These are phyloP conservation scores for Fraxinus sp. DNA, from an alignment of 305 asterid genomes.

Conservation along the genomic window DNA sequence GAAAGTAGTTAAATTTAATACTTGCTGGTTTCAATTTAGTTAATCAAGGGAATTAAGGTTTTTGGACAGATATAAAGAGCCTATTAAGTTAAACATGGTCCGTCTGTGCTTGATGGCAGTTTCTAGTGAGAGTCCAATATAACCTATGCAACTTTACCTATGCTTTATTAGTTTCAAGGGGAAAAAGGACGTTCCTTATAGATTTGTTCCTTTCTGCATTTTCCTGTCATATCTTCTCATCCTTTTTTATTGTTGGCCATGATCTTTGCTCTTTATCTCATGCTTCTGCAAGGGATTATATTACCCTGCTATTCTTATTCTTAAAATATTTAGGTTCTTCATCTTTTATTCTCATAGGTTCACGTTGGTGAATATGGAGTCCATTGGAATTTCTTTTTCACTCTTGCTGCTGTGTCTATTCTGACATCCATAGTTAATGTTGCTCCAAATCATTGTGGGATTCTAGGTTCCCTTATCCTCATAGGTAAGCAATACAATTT, in stretches of 20 bases:
- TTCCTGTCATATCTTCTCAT: neutral
- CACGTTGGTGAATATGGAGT: conserved; percentile 96
- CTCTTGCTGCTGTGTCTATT: conserved; percentile 85
- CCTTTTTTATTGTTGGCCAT: neutral
- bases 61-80: neutral
- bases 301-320: neutral
- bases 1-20: neutral
- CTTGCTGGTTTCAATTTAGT: neutral
- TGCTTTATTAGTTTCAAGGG: neutral
- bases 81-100: neutral
- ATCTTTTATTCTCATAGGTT: conserved; percentile 47
- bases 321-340: conserved; percentile 9
- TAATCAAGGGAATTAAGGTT: neutral
- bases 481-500: conserved; percentile 46
- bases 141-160: neutral
- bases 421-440: conserved; percentile 61
- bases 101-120: neutral
- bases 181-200: neutral
- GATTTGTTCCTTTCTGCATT: neutral
- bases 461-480: conserved; percentile 68
- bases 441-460: conserved; percentile 59
- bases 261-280: conserved; percentile 6
- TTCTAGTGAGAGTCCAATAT: neutral
- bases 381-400: conserved; percentile 98
- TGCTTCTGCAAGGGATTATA: conserved; percentile 15